phyloP scores from a whole-genome alignment of 2,329 filamentous ascomycete species.

The Zasmidium angulare region DNA sequence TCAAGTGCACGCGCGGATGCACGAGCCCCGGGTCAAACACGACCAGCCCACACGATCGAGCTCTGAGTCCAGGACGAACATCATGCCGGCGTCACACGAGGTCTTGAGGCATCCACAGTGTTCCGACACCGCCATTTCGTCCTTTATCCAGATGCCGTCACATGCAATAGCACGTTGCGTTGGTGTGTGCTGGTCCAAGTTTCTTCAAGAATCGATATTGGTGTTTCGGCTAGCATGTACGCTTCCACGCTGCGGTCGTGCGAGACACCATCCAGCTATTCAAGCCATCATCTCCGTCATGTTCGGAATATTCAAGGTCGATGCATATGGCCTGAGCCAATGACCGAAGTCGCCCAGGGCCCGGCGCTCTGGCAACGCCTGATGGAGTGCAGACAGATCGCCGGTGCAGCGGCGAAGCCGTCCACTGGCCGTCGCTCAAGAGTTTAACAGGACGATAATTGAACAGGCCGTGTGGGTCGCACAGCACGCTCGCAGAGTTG shows the following conservation, averaged over 20 bases:
- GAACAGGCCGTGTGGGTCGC: constrained; percentile 21
- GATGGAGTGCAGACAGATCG: constrained; percentile 15
- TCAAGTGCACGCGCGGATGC: background rate
- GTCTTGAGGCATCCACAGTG: background rate
- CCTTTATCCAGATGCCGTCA: background rate
- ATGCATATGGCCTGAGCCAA: background rate
- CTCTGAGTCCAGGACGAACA: background rate
- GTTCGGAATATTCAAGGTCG: background rate
- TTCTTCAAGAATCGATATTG: background rate
- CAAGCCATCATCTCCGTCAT: background rate
- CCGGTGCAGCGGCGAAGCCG: constrained; percentile 15
- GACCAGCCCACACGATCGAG: background rate
- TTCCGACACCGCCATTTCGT: background rate
- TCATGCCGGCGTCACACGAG: background rate
- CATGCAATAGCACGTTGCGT: background rate
- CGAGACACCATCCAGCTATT: background rate
- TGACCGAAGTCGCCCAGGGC: background rate
- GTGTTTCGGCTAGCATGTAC: background rate
- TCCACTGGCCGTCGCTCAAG: constrained; percentile 9
- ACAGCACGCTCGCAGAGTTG: constrained; percentile 30
- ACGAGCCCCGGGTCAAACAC: background rate
- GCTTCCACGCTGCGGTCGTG: background rate
- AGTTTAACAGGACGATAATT: constrained; percentile 22
- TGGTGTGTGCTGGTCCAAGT: background rate
- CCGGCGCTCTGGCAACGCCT: constrained; percentile 8